Percentiles rank a stretch among this genome's conserved stretches.
phyloP scores from a whole-genome alignment of 1,284 basidiomycete species.

The Marasmius fiardii region DNA sequence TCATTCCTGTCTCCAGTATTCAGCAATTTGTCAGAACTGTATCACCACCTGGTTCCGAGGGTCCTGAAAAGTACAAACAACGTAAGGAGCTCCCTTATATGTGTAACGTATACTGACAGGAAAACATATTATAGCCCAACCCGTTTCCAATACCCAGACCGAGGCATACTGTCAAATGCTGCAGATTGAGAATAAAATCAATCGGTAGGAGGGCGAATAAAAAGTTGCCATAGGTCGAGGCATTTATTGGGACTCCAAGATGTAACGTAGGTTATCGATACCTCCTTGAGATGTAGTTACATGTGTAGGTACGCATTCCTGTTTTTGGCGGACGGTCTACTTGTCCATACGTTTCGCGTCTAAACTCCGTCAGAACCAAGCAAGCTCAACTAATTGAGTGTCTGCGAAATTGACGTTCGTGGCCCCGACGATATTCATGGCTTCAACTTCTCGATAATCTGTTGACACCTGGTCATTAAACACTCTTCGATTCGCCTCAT shows the following conservation, averaged over 20 bases:
- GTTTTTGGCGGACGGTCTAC: too few relatives aligned
- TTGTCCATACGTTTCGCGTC: too few relatives aligned
- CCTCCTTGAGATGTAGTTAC: too few relatives aligned
- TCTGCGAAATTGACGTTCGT: neutral
- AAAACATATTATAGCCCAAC: conserved; percentile 46
- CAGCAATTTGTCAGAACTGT: conserved; percentile 79
- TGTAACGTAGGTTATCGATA: too few relatives aligned
- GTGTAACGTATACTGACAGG: neutral
- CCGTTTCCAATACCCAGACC: conserved; percentile 91
- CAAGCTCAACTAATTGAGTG: neutral
- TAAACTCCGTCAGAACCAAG: neutral
- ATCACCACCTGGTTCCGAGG: conserved; percentile 51
- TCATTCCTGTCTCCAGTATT: conserved; percentile 47
- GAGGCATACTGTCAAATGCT: conserved; percentile 82
- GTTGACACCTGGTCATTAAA: neutral
- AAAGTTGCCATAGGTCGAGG: too few relatives aligned
- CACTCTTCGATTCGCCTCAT: neutral
- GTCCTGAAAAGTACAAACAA: conserved; percentile 35
- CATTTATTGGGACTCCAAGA: too few relatives aligned
- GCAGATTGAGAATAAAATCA: conserved; percentile 79
- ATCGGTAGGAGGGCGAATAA: conserved; percentile 30
- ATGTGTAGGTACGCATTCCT: too few relatives aligned
- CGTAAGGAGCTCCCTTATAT: conserved; percentile 36
- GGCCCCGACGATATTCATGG: neutral
- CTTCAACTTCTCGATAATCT: neutral